phyloP scores from a whole-genome alignment of 768 basidiomycete species.

The Kwoniella europaea region DNA sequence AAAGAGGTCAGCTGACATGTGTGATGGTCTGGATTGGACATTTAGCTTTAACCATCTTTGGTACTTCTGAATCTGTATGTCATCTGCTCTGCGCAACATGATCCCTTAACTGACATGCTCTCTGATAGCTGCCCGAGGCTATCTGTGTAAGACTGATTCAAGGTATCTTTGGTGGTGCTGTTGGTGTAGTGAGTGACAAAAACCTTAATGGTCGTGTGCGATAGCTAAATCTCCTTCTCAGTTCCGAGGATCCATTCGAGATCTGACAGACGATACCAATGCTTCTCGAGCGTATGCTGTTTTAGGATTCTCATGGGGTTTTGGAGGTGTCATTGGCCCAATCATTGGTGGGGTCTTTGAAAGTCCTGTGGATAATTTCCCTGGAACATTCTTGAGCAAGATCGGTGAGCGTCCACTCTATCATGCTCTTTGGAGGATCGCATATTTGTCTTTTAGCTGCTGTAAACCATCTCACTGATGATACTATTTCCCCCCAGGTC shows the following conservation, averaged over 20 bases:
- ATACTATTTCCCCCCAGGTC: conserved; percentile 35
- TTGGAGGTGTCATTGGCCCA: conserved; percentile 72
- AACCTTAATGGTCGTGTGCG: neutral
- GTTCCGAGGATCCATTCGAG: conserved; percentile 76
- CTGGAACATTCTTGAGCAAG: conserved; percentile 68
- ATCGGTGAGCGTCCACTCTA: conserved; percentile 51
- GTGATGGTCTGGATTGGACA: neutral
- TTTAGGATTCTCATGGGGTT: conserved; percentile 94
- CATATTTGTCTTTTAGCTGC: neutral
- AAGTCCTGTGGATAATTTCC: conserved; percentile 81
- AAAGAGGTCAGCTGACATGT: conserved; percentile 11
- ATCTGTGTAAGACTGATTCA: conserved; percentile 84
- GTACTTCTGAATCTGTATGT: conserved; percentile 54
- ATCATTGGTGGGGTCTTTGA: conserved; percentile 61
- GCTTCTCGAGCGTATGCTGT: conserved; percentile 94
- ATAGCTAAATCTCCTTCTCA: conserved; percentile 5
- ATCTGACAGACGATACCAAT: conserved; percentile 88
- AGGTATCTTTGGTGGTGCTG: conserved; percentile 89
- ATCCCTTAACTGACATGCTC: conserved; percentile 76
- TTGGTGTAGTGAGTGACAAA: conserved; percentile 73
- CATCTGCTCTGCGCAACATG: conserved; percentile 44
- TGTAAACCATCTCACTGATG: no score
- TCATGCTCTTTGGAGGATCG: neutral
- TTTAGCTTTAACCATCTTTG: conserved; percentile 54
- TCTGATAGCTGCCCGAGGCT: conserved; percentile 69